Evolutionary conservation across 169 alveolate genomes (phyloP).

Genomic region (Plasmodium sp.): DNA sequence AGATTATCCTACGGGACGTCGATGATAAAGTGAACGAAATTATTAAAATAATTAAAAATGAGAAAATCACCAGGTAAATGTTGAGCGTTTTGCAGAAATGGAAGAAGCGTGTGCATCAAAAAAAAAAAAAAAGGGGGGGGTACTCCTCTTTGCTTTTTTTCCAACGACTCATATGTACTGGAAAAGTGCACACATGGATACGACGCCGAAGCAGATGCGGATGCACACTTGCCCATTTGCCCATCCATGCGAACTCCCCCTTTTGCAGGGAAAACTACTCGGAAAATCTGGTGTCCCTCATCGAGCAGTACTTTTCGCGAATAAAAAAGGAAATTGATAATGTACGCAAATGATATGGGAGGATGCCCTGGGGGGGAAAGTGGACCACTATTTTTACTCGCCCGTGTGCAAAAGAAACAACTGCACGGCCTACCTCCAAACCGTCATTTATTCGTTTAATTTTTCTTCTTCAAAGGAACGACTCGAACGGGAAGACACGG

Average conservation of each 20-base stretch:
- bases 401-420: neutral
- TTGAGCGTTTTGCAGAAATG: neutral
- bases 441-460: neutral
- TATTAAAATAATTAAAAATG: conserved; percentile 54
- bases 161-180: neutral
- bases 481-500: conserved; percentile 66
- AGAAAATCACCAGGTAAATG: conserved; percentile 55
- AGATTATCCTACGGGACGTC: conserved; percentile 39
- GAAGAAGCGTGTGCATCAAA: neutral
- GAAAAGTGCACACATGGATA: neutral
- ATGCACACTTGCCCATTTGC: neutral
- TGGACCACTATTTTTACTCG: neutral
- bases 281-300: conserved; percentile 65
- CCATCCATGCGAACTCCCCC: neutral
- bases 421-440: neutral
- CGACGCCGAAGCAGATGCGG: neutral
- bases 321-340: conserved; percentile 66
- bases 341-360: conserved; percentile 11
- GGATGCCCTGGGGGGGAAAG: neutral
- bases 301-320: conserved; percentile 65
- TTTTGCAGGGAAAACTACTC: conserved; percentile 55
- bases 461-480: conserved; percentile 42
- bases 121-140: neutral
- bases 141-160: neutral
- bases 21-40: conserved; percentile 70